These are phyloP conservation scores for Pythium brachiatum DNA, from an alignment of 352 stramenopile species.

Conservation along the genomic window DNA sequence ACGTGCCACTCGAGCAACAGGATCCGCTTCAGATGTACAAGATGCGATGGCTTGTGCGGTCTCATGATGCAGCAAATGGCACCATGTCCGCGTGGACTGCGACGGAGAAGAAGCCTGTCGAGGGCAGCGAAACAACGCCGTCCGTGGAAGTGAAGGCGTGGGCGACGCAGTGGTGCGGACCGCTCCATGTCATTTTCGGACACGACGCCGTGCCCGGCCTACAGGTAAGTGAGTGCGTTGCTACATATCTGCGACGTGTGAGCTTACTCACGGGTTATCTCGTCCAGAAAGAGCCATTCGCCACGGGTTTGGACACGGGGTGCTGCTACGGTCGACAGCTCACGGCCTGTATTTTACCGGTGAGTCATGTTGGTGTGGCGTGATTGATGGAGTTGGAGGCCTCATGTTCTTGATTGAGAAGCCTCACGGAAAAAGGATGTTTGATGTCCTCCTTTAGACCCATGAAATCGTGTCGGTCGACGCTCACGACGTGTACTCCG, in stretches of 20 bases:
- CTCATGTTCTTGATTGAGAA: neutral
- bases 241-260: neutral
- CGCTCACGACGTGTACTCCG: constrained; percentile 17
- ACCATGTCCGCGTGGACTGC: constrained; percentile 19
- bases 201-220: constrained; percentile 86
- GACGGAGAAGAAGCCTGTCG: constrained; percentile 30
- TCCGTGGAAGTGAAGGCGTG: constrained; percentile 42
- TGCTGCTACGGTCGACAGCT: constrained; percentile 88
- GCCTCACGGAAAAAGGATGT: neutral
- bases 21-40: constrained; percentile 90
- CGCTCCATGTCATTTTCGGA: constrained; percentile 87
- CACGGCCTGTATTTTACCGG: constrained; percentile 86
- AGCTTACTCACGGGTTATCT: too few relatives aligned
- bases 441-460: constrained; percentile 12
- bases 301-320: constrained; percentile 90
- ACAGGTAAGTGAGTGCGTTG: constrained; percentile 40
- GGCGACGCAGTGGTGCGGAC: constrained; percentile 80
- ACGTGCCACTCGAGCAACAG: constrained; percentile 74
- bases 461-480: constrained; percentile 23
- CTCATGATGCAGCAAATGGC: neutral
- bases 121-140: constrained; percentile 31
- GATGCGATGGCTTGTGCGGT: constrained; percentile 73
- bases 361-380: constrained; percentile 17
- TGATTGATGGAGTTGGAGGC: neutral
- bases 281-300: constrained; percentile 76